Conservation (phyloP, 139 green algal species). For the Raphidocelis subcapitata region DNA sequence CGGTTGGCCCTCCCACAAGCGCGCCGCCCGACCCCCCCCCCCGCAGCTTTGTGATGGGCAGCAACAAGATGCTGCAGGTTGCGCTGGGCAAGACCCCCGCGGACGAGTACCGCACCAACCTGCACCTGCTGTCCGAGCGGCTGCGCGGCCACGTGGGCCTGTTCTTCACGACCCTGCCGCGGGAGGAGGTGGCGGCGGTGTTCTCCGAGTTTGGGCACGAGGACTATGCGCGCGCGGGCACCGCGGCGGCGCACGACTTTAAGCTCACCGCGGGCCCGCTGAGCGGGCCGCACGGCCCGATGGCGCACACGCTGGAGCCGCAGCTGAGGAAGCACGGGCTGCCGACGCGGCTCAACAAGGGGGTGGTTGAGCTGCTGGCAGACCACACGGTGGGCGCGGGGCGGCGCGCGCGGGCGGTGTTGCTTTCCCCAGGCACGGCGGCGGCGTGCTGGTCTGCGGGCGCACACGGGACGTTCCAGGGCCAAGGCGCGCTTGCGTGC, state of each 20-base stretch:
- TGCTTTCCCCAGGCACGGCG: too few relatives aligned
- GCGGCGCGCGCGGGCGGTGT: too few relatives aligned
- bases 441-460: too few relatives aligned
- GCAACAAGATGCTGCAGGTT: conserved; percentile 86
- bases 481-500: too few relatives aligned
- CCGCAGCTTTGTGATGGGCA: conserved; percentile 89
- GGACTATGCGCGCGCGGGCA: conserved; percentile 89
- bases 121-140: conserved; percentile 56
- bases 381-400: conserved; percentile 64
- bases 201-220: conserved; percentile 60
- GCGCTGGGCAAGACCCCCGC: conserved; percentile 78
- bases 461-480: too few relatives aligned
- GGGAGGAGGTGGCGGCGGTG: conserved; percentile 58
- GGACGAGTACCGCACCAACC: conserved; percentile 74
- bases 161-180: conserved; percentile 85
- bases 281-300: conserved; percentile 59
- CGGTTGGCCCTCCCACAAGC: too few relatives aligned
- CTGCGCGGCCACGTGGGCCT: conserved; percentile 83
- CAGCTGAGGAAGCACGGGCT: conserved; percentile 89
- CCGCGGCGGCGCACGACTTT: conserved; percentile 75
- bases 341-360: conserved; percentile 91
- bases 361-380: conserved; percentile 84
- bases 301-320: conserved; percentile 96
- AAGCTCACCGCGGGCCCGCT: conserved; percentile 72
- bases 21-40: too few relatives aligned